A percentile compares a stretch with the other conserved stretches of the same genome.
Evolutionary conservation across 2,329 filamentous ascomycete genomes (phyloP).

Genomic region (Zymoseptoria passerinii): DNA sequence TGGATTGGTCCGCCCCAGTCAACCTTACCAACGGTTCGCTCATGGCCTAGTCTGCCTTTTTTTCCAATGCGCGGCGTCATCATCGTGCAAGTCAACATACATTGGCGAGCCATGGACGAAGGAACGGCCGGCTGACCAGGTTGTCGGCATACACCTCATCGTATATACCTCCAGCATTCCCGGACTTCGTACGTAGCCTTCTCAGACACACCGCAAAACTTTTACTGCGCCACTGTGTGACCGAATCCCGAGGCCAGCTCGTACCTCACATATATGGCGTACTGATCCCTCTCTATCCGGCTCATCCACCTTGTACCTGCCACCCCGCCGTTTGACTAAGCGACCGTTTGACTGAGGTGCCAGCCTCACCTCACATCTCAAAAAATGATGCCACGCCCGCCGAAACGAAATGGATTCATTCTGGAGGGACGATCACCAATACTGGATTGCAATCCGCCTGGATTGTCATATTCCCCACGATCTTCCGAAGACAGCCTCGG

Average conservation of each 20-base stretch:
- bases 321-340: neutral
- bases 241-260: neutral
- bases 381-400: slow-evolving; percentile 8
- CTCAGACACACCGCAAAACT: neutral
- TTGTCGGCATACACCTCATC: neutral
- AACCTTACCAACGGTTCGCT: neutral
- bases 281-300: neutral
- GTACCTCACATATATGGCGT: neutral
- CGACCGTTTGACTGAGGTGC: neutral
- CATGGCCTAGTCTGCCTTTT: neutral
- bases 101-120: neutral
- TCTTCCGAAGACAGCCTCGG: slow-evolving; percentile 8
- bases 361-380: neutral
- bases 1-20: neutral
- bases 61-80: neutral
- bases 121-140: neutral
- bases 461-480: slow-evolving; percentile 9
- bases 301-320: neutral
- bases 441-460: slow-evolving; percentile 1
- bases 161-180: neutral
- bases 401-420: slow-evolving; percentile 9
- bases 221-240: neutral
- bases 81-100: neutral
- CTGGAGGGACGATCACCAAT: slow-evolving; percentile 8
- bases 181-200: neutral